Conservation (phyloP, 2,329 filamentous ascomycete genomes). For the Colletotrichum lentis region DNA sequence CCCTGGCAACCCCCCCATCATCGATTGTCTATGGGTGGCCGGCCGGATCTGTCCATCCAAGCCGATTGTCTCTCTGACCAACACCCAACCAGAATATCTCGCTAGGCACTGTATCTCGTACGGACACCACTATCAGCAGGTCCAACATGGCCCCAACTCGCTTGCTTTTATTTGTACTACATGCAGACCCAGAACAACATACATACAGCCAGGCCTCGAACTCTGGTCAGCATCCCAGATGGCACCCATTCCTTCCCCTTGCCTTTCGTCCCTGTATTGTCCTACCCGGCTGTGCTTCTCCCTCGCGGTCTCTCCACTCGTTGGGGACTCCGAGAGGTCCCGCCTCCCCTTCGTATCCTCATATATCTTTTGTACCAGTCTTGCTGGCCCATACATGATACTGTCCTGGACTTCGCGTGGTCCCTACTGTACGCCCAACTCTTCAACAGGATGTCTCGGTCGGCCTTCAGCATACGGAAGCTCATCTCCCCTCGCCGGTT, state of each 20-base stretch:
- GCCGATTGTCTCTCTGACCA: constrained; percentile 19
- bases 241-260: constrained; percentile 19
- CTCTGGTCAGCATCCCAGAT: constrained; percentile 20
- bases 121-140: constrained; percentile 26
- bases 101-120: constrained; percentile 24
- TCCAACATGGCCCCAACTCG: constrained; percentile 27
- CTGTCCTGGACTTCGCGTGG: constrained; percentile 39
- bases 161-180: constrained; percentile 37
- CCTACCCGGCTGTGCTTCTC: constrained; percentile 7
- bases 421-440: constrained; percentile 17
- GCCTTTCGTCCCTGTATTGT: constrained; percentile 16
- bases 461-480: constrained; percentile 55
- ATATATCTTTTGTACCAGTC: constrained; percentile 42
- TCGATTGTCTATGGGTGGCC: constrained; percentile 15
- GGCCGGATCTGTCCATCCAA: constrained; percentile 14
- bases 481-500: constrained; percentile 50
- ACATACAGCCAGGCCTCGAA: constrained; percentile 30
- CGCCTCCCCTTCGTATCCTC: constrained; percentile 28
- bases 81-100: constrained; percentile 22
- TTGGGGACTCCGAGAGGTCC: constrained; percentile 9
- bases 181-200: constrained; percentile 24
- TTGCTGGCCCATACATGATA: constrained; percentile 10
- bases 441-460: constrained; percentile 53
- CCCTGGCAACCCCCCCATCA: constrained; percentile 9
- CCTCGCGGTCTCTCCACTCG: constrained; percentile 17